Evolutionary conservation across 1,139 yeast genomes (phyloP), one percentile per base, ranked within the genome.

Genomic region (Taphrina deformans): DNA sequence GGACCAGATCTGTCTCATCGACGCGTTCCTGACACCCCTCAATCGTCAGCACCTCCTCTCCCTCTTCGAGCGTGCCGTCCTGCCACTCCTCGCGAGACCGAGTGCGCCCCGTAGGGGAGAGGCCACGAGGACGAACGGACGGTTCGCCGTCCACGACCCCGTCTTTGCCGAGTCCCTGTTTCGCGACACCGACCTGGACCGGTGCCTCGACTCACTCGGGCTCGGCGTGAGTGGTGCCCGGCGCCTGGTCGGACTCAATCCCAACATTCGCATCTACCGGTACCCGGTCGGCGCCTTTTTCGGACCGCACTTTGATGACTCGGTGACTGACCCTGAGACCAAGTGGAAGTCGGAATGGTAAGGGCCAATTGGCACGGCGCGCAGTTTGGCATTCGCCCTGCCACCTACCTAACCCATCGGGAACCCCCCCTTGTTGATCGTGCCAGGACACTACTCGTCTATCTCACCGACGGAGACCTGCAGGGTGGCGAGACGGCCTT

Each of bases 401-500:
- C n/a, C n/a, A n/a, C n/a, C n/a, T n/a, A n/a, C n/a, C n/a, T n/a
- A n/a, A n/a, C n/a, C n/a, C n/a, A n/a, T n/a, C n/a, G n/a, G n/a
- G n/a, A n/a, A n/a, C n/a, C n/a, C n/a, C n/a, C n/a, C n/a, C n/a
- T n/a, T n/a, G n/a, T n/a, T 38, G 21, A 38, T 38, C 18, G 14
- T 14, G 44, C 10, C 18, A 48, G 89, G 89, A 85, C 89, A 0
- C 73, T 85, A 38, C 75, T 85, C 55, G 76, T 85, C 1, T 85
- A 85, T 70, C 75, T 85, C 51, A 83, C 86, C 0, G 89, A 87
- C 0, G 73, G 65, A 10, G 68, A 64, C n/a, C 82, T 76, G 48
- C 83, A 81, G 1, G 89, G 89, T 7, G 89, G 89, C 1, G 86
- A 83, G n/a, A 85, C 89, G 0, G 78, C 82, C 2, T 85, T 85